Evolutionary conservation across 768 basidiomycete genomes (phyloP).

Genomic region (Podaxis carcinomalis): DNA sequence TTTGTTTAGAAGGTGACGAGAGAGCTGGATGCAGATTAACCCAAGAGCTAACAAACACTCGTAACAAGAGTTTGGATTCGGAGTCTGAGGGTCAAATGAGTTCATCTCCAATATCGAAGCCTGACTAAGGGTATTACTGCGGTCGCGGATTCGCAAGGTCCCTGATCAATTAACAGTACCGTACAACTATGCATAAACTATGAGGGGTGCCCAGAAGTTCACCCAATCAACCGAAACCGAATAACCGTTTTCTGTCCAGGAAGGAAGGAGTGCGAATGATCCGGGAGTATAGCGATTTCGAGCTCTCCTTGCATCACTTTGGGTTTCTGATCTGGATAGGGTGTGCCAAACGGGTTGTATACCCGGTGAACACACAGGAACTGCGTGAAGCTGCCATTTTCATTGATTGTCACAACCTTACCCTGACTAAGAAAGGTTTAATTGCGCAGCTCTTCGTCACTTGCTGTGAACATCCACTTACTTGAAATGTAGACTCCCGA

Average conservation of each 20-base stretch:
- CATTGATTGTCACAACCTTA: constrained; percentile 25
- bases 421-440: constrained; percentile 20
- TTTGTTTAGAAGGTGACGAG: too few species aligned
- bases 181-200: not conserved
- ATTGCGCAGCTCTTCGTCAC: not conserved
- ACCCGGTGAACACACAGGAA: constrained; percentile 31
- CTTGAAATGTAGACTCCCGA: constrained; percentile 33
- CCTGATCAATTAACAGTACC: not conserved
- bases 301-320: constrained; percentile 48
- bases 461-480: constrained; percentile 15
- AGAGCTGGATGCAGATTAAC: too few species aligned
- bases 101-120: not conserved
- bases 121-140: not conserved
- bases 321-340: constrained; percentile 1
- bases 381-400: constrained; percentile 30
- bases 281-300: constrained; percentile 47
- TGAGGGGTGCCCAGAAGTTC: constrained; percentile 3
- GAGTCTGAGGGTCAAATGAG: not conserved
- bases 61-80: too few species aligned
- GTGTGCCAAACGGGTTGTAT: constrained; percentile 16
- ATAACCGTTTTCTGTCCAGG: constrained; percentile 53
- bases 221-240: constrained; percentile 48
- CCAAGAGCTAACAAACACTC: too few species aligned
- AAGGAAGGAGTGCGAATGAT: constrained; percentile 48
- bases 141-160: not conserved